Evolutionary conservation across 2,329 filamentous ascomycete genomes (phyloP), one percentile per base, ranked within the genome.

Genomic region (Pseudohalonectria lignicola): DNA sequence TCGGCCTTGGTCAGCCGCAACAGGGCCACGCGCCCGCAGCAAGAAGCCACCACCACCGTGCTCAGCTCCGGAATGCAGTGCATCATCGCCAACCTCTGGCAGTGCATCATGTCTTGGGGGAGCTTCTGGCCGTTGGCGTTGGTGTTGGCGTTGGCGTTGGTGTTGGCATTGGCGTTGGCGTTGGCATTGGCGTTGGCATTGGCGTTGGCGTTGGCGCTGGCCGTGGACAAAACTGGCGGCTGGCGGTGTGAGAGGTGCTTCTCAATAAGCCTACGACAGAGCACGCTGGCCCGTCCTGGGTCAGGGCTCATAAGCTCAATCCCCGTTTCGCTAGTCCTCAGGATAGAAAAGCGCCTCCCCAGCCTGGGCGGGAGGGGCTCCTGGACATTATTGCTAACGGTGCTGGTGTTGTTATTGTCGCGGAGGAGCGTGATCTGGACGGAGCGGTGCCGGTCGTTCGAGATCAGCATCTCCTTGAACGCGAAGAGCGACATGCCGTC

Each of bases 11-110:
- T 83, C 19, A 86, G 54, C 1, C 68, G 69, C 38, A 82, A 52
- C 3, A 90, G 60, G 1, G 71, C 67, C 1, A 76, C 81, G 8
- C 76, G 68, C 1, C 84, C 84, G 34, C 69, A 71, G n/a, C 77
- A 69, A 10, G 77, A 79, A 1, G 71, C 84, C 1, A 80, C 61
- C 3, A 85, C 63, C 8, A 87, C 70, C 12, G 87, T 61, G n/a
- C 69, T 79, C 1, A 92, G 62, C 47, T 84, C 77, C 0, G 80
- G 79, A 1, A 88, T 74, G 36, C 78, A 67, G 0, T 69, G 60
- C 28, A 76, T 57, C 66, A 83, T 76, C 56, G 71, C 79, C 17
- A 85, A 57, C 3, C 76, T 68, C 45, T 77, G 65, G 31, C 60
- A 56, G 19, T 52, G 47, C 44, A 50, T 39, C 49, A 63, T 38